phyloP scores from a whole-genome alignment of 1,284 basidiomycete genomes.

The Ganoderma lingzhi region DNA sequence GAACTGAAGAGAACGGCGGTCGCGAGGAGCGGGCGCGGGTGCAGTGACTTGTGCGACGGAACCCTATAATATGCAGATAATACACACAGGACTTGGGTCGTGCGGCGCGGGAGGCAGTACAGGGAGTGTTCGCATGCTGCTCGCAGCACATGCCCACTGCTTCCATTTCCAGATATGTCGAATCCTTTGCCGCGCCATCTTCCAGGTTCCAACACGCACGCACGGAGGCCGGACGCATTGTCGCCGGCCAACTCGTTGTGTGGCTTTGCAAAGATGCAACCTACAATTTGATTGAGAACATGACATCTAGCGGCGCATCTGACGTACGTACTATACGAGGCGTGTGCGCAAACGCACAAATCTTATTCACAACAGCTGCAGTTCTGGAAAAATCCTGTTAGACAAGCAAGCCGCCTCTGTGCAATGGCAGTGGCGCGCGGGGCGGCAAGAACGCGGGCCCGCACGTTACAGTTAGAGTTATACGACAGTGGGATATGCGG shows the following conservation, averaged over 20 bases:
- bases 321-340: neutral
- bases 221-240: neutral
- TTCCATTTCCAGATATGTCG: slow-evolving; percentile 4
- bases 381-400: neutral
- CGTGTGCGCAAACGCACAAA: neutral
- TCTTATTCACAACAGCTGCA: neutral
- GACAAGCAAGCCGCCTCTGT: neutral
- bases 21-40: slow-evolving; percentile 1
- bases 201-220: neutral
- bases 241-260: slow-evolving; percentile 1
- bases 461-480: slow-evolving; percentile 1
- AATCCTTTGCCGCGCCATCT: neutral
- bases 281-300: neutral
- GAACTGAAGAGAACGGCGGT: neutral
- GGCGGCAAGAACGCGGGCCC: neutral
- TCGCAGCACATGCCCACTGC: slow-evolving; percentile 5
- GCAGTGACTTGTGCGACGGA: slow-evolving; percentile 7
- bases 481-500: neutral
- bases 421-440: neutral
- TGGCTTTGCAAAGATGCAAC: slow-evolving; percentile 7
- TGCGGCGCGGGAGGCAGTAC: neutral
- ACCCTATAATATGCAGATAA: neutral
- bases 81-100: neutral
- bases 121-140: neutral
- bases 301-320: neutral